phyloP scores from a whole-genome alignment of 257 asterid genomes.

The Anisodus tanguticus region DNA sequence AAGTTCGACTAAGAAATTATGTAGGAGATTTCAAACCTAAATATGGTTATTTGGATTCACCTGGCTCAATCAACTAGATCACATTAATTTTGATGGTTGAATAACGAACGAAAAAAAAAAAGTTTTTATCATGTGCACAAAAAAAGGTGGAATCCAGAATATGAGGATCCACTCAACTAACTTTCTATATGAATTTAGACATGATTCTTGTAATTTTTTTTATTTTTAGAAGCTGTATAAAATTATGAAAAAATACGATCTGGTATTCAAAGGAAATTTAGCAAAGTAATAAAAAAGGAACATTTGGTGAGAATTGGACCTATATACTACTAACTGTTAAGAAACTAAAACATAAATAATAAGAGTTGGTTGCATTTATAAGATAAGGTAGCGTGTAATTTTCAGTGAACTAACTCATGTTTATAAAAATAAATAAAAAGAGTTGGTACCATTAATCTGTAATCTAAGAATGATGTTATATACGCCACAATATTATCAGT shows the following conservation, averaged over 20 bases:
- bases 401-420: conserved; percentile 7
- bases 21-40: too few species aligned
- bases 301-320: too few species aligned
- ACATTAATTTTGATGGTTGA: too few species aligned
- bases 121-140: neutral
- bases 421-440: neutral
- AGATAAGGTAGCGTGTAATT: conserved; percentile 19
- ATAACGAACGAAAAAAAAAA: too few species aligned
- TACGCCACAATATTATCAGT: neutral
- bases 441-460: neutral
- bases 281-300: too few species aligned
- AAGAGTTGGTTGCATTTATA: conserved; percentile 9
- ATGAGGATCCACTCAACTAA: neutral
- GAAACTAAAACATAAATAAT: neutral
- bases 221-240: neutral
- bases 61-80: too few species aligned
- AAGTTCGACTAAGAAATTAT: too few species aligned
- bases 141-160: neutral
- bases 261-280: too few species aligned
- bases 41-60: too few species aligned
- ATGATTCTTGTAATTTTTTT: neutral
- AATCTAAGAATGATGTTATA: neutral
- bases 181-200: neutral
- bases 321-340: neutral
- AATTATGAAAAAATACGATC: neutral